Evolutionary conservation across 345 rosid genomes (phyloP).

Genomic region (Microcos paniculata): DNA sequence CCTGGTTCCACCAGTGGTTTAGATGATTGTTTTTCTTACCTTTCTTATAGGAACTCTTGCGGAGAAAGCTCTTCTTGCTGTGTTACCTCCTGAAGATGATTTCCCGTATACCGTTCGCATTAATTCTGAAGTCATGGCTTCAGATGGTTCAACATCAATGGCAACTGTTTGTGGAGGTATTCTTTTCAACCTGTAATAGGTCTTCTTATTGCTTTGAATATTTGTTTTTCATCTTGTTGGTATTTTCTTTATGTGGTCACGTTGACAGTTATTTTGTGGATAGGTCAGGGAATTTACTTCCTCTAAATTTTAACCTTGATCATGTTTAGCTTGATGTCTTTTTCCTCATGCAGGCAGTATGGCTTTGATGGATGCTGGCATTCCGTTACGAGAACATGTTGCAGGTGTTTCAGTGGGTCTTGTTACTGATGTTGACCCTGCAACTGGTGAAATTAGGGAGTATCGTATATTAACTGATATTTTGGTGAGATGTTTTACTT

Average conservation of each 20-base stretch:
- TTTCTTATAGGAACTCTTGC: constrained; percentile 79
- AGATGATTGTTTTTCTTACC: constrained; percentile 21
- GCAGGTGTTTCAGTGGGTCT: constrained; percentile 99
- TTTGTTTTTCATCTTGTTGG: background rate
- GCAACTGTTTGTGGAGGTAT: constrained; percentile 97
- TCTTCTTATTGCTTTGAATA: background rate
- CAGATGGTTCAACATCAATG: constrained; percentile 99
- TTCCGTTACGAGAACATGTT: constrained; percentile 81
- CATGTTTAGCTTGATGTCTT: constrained; percentile 3
- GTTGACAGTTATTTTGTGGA: background rate
- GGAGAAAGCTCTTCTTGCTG: constrained; percentile 92
- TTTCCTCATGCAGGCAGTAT: constrained; percentile 67
- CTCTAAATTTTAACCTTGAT: background rate
- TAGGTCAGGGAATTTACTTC: background rate
- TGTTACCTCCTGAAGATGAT: constrained; percentile 78
- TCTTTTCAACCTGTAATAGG: constrained; percentile 2
- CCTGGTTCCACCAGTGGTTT: no score
- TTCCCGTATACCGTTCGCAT: constrained; percentile 81
- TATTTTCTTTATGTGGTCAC: background rate
- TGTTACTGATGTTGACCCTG: constrained; percentile 71
- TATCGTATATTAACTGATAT: constrained; percentile 91
- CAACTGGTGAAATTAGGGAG: constrained; percentile 70
- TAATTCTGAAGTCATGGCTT: constrained; percentile 96
- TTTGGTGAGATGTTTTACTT: constrained; percentile 54
- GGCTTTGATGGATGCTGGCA: constrained; percentile 98